Base-by-base conservation (phyloP, 441 rosid species). In the Eugenia klotzschiana region DNA sequence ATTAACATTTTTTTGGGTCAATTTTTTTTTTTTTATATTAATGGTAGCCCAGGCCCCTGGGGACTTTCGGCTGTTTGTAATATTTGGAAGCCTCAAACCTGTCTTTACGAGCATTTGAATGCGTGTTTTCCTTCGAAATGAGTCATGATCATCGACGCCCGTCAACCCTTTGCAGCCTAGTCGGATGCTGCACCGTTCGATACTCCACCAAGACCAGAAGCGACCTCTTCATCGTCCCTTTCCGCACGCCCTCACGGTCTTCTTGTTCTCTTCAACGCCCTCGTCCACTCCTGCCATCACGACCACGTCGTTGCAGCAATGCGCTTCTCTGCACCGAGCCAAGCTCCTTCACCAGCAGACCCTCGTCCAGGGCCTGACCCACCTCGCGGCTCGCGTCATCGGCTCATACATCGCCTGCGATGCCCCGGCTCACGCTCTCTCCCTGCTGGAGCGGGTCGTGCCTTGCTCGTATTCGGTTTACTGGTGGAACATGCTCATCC, bases 401-500 rank as follows among this genome's bases (percentile, higher is more conserved):
- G 91, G 93, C 84, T 88, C 96, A 50, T 96, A 96, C 89, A 85
- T 96, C 81, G 88, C 92, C 77, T 90, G 88, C 87, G 79, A 89
- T 26, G 87, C 91, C 81, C 92, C 92, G 60, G 85, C 89, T 33
- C 33, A 84, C 51, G 91, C 95, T 33, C 74, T 91, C 54, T 91
- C 94, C 84, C 89, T 94, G 83, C 95, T 96, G 74, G 89, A 87
- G 55, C 57, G 84, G 50, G 87, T 91, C n/a, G 51, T 88, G 13
- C 92, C 98, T 2, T 94, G 94, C 26, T 79, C 90, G 81, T 82
- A 83, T 54, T 86, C 90, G 15, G 92, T 94, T 81, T 94, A 87
- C 90, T 91, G 91, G 86, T 94, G 97, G 98, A 96, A 96, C 85
- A 84, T 89, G 79, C 92, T 94, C 33, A 93, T 96, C 49, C 94